Base-by-base conservation (phyloP, 371 early-diverging fungal genomes). In the Circinella minor region DNA sequence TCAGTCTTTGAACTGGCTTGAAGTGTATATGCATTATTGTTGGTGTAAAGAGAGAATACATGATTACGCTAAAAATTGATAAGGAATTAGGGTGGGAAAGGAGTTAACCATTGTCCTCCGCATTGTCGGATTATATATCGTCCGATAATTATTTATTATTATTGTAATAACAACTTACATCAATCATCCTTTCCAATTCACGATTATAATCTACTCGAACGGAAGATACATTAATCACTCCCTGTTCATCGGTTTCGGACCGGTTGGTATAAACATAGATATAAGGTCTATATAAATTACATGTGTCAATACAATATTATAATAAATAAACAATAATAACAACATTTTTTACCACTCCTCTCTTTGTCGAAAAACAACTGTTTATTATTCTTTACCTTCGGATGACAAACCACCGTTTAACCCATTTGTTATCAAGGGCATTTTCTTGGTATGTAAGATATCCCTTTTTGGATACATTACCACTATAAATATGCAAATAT, bases 1-100 rank as follows among this genome's bases (percentile, higher is more conserved):
- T 94, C 94, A 11, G 82, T 81, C 47, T 86, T 81, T 1, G 85
- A 84, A 6, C 86, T 78, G 17, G 94, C 93, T 72, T 91, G 92
- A 36, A 95, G 75, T 71, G 94, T 78, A 65, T 93, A 90, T 61
- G 92, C 88, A 71, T 91, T 92, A 62, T 91, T 91, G 67, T 82
- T 86, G 55, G 94, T 92, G 77, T 93, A 93, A 63, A 96, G 78
- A 11, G 93, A 89, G 83, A 96, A 91, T 7, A 94, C 92, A 69
- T 87, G 80, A 15, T 82, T 72, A 13, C 92, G 85, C 83, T 91
- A 49, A 57, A 38, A 68, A 57, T 3, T 13, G 63, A 62, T 54
- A 54, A 18, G 27, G 27, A 2, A 27, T 27, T 27, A 27, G 27
- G 27, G 27, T 27, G 27, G 27, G 27, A 27, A 27, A 47, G 15